Evolutionary conservation across 306 rosid genomes (phyloP).

Genomic region (Urtica urens): DNA sequence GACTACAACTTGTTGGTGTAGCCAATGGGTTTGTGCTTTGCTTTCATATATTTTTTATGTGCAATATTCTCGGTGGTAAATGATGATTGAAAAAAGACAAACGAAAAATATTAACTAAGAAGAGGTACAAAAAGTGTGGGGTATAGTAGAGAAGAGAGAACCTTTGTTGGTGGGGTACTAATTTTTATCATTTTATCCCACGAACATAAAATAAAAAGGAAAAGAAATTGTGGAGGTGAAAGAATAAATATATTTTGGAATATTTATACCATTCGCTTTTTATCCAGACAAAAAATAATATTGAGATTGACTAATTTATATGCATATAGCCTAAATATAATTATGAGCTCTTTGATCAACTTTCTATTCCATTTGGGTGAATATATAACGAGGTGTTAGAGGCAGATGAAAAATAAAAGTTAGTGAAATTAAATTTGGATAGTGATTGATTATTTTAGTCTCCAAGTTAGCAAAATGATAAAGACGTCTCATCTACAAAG

Average conservation of each 20-base stretch:
- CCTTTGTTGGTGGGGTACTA: background rate
- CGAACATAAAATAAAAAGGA: background rate
- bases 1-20: too few species aligned
- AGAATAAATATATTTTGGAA: background rate
- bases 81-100: too few species aligned
- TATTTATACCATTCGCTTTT: background rate
- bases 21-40: too few species aligned
- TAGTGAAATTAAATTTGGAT: background rate
- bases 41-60: too few species aligned
- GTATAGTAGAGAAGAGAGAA: too few species aligned
- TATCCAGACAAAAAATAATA: background rate
- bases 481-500: slow-evolving; percentile 8
- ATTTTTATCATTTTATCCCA: background rate
- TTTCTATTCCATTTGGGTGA: too few species aligned
- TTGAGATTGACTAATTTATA: slow-evolving; percentile 1
- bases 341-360: background rate
- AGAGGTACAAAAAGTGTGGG: too few species aligned
- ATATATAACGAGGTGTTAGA: too few species aligned
- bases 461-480: background rate
- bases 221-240: background rate
- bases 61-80: too few species aligned
- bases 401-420: background rate
- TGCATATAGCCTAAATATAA: background rate
- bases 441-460: slow-evolving; percentile 1
- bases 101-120: too few species aligned